phyloP scores from a whole-genome alignment of 148 eudicot genomes.

The Arctostaphylos glauca region DNA sequence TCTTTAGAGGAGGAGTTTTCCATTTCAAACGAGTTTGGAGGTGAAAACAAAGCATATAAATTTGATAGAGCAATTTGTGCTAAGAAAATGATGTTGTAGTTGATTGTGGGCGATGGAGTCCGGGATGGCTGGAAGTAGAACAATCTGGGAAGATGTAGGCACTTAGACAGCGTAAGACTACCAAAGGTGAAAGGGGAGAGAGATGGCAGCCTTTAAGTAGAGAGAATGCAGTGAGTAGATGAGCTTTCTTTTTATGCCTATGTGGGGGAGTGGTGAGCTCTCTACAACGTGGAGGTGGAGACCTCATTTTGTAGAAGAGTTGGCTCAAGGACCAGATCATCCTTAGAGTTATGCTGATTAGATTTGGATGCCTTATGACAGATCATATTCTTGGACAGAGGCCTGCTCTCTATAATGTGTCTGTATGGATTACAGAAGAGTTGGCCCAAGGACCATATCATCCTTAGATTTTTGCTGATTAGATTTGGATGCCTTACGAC shows the following conservation, averaged over 20 bases:
- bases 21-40: conserved; percentile 3
- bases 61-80: neutral
- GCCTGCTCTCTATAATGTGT: neutral
- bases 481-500: neutral
- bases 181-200: neutral
- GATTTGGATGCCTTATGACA: neutral
- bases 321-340: neutral
- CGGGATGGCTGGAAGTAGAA: neutral
- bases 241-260: neutral
- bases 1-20: neutral
- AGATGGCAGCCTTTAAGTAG: neutral
- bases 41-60: neutral
- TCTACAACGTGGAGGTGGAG: neutral
- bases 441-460: neutral
- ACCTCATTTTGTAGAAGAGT: neutral
- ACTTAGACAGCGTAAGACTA: neutral
- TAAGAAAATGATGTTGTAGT: neutral
- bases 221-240: neutral
- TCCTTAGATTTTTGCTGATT: neutral
- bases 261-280: no score
- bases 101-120: neutral
- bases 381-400: neutral
- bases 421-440: neutral
- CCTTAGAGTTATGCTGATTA: neutral
- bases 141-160: neutral